Evolutionary conservation across 2,329 filamentous ascomycete species (phyloP), one percentile per base, ranked within the genome.

Genomic region (Phialophora chinensis): DNA sequence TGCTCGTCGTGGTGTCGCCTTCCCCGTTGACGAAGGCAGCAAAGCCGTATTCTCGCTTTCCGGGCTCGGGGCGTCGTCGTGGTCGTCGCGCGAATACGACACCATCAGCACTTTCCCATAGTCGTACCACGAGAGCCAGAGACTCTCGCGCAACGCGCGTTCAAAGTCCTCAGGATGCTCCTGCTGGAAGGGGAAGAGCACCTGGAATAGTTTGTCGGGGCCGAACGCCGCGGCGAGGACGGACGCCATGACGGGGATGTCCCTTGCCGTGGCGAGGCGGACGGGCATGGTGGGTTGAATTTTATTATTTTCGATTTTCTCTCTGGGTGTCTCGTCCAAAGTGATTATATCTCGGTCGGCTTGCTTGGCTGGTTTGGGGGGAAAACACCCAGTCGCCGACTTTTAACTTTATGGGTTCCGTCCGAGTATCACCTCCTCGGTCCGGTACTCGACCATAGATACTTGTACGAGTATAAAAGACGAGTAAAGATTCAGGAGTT

Each of bases 141-240:
- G 25, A 20, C 49, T 47, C 10, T 68, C 60, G n/a, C 56, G 60
- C 12, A 65, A 27, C 6, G 66, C 69, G 17, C 27, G 42, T n/a
- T 61, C 57, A 35, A 60, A 60, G 31, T 65, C 69, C 23, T 55
- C 29, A 1, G 66, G 66, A 44, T 67, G 65, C 53, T 70, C 29
- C 8, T 63, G n/a, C 49, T 56, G 61, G 33, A 53, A 57, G 1
- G 69, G 66, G 52, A 70, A 70, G 14, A 69, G 58, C 17, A 65
- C 35, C 11, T 65, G 53, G 57, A 65, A 65, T 4, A 67, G 50
- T 5, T 23, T 35, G 38, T 70, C 69, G 1, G 63, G 61, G 1
- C 54, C 60, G 53, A 70, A 70, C 20, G 62, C 56, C 20, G 66
- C 69, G 29, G 64, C 66, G 17, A 69, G 55, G 4, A 70, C 61